These are phyloP conservation scores for Geosmithia morbida DNA, from an alignment of 2,329 filamentous ascomycete species.

Conservation along the genomic window DNA sequence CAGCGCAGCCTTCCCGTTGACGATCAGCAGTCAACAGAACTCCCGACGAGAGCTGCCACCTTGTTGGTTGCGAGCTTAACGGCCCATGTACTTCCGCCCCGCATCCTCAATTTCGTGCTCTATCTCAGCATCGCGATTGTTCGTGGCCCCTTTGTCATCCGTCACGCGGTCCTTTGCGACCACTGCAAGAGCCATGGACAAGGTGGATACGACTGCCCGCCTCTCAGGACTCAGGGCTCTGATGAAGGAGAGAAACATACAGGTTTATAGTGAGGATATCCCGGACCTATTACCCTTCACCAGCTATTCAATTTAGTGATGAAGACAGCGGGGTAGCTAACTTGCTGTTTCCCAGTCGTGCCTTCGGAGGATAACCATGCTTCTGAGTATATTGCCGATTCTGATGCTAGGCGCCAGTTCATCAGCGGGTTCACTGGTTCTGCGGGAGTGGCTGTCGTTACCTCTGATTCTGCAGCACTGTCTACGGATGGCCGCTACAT, in stretches of 20 bases:
- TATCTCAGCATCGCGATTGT: not conserved
- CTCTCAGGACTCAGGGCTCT: conserved; percentile 64
- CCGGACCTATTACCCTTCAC: not conserved
- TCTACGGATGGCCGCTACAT: conserved; percentile 97
- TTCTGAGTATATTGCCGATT: conserved; percentile 96
- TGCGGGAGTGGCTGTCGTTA: conserved; percentile 82
- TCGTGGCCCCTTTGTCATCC: not conserved
- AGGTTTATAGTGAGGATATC: conserved; percentile 67
- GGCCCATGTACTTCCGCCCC: not conserved
- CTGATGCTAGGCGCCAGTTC: conserved; percentile 78
- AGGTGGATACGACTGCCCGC: conserved; percentile 62
- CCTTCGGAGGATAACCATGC: conserved; percentile 96
- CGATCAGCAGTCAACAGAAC: not conserved
- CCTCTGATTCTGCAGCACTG: conserved; percentile 71
- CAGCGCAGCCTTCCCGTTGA: not conserved
- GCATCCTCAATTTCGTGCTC: not conserved
- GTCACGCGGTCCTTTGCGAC: conserved; percentile 1
- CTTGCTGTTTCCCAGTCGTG: conserved; percentile 46
- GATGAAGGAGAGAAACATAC: conserved; percentile 77
- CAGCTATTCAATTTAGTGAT: conserved; percentile 2
- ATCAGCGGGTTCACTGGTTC: conserved; percentile 94
- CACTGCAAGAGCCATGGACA: conserved; percentile 4
- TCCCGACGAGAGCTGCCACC: not conserved
- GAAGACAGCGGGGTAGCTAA: conserved; percentile 6
- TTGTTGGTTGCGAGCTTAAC: not conserved